phyloP scores from a whole-genome alignment of 805 yeast species.

The Cyberlindnera maritima region DNA sequence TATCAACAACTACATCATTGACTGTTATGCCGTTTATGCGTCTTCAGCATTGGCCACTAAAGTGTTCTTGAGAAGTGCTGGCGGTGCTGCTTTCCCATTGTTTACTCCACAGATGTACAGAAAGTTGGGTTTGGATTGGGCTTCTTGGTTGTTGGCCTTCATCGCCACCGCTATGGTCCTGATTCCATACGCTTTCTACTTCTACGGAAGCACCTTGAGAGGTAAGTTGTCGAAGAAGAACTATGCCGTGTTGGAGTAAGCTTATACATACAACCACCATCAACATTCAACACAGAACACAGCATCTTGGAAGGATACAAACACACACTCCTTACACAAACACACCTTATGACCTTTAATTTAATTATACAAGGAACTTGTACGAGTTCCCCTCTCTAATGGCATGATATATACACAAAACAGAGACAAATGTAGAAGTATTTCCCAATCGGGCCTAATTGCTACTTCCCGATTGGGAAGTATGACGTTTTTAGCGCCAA shows the following conservation, averaged over 20 bases:
- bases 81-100: constrained; percentile 85
- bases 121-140: constrained; percentile 75
- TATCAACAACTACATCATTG: constrained; percentile 81
- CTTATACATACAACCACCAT: neutral
- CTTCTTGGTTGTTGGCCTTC: constrained; percentile 74
- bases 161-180: constrained; percentile 73
- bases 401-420: neutral
- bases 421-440: too few species aligned
- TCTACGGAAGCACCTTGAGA: constrained; percentile 63
- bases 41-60: constrained; percentile 81
- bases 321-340: neutral
- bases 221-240: constrained; percentile 65
- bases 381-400: neutral
- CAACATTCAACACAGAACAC: neutral
- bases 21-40: constrained; percentile 79
- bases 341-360: constrained; percentile 2
- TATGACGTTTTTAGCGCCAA: too few species aligned
- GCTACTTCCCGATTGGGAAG: neutral
- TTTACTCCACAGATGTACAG: constrained; percentile 81
- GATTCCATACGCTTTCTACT: constrained; percentile 70
- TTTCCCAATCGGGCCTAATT: neutral
- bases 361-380: constrained; percentile 1
- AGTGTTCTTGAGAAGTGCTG: constrained; percentile 75
- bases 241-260: constrained; percentile 35
- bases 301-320: neutral